Percentiles rank a stretch among this genome's conserved stretches.
Conservation (phyloP, 805 yeast species). For the Candida boleticola region DNA sequence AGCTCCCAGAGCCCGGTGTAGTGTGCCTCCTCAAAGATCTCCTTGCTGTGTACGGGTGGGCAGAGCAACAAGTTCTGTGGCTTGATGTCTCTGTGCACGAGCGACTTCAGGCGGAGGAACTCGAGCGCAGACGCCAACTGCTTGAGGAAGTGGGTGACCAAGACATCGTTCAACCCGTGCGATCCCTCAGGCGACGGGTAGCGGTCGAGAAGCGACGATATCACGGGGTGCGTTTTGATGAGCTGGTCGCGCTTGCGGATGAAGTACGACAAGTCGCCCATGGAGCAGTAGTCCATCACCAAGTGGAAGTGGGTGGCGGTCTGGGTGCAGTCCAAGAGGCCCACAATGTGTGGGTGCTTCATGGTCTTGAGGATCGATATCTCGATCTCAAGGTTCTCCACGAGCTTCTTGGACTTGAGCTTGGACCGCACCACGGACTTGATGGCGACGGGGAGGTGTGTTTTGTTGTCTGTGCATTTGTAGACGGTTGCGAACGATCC, state of each 20-base stretch:
- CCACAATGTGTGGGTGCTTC: slow-evolving; percentile 92
- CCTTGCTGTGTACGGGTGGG: slow-evolving; percentile 72
- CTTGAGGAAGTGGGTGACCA: slow-evolving; percentile 81
- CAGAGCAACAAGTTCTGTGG: slow-evolving; percentile 85
- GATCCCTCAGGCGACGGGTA: slow-evolving; percentile 80
- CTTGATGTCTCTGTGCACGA: slow-evolving; percentile 93
- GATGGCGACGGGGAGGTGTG: slow-evolving; percentile 72
- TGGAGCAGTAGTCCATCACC: slow-evolving; percentile 94
- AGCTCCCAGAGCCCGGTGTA: slow-evolving; percentile 83
- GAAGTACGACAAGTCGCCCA: slow-evolving; percentile 90
- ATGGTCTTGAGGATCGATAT: slow-evolving; percentile 83
- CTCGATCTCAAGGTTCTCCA: slow-evolving; percentile 91
- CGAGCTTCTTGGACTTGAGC: slow-evolving; percentile 77
- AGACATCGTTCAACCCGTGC: slow-evolving; percentile 74
- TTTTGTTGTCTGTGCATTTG: slow-evolving; percentile 63
- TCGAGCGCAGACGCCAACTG: slow-evolving; percentile 83
- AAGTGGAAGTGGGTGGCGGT: slow-evolving; percentile 78
- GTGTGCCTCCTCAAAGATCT: slow-evolving; percentile 53
- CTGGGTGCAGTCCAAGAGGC: slow-evolving; percentile 76
- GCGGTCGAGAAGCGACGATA: slow-evolving; percentile 69
- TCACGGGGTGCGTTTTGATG: slow-evolving; percentile 70
- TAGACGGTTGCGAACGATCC: slow-evolving; percentile 96
- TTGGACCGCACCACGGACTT: slow-evolving; percentile 83
- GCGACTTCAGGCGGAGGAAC: slow-evolving; percentile 76
- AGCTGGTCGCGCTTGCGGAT: slow-evolving; percentile 75